These are phyloP conservation scores for Syzygium syzygioides DNA, from an alignment of 441 rosid species.

Conservation along the genomic window DNA sequence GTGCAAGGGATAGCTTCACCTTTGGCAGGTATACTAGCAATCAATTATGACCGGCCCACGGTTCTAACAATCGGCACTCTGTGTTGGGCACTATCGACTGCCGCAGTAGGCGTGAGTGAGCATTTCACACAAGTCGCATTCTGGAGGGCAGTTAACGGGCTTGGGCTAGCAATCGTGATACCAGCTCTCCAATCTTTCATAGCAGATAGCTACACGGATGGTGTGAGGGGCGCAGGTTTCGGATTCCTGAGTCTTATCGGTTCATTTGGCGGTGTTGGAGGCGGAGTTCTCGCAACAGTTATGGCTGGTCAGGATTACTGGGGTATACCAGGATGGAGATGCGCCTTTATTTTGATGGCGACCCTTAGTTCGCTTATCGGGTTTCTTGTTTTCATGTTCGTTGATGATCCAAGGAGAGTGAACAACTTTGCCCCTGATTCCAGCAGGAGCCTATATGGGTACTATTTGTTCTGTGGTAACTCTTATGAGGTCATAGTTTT, in stretches of 20 bases:
- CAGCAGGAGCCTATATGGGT: constrained; percentile 22
- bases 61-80: constrained; percentile 85
- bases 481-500: not conserved
- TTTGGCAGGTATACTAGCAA: constrained; percentile 75
- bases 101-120: constrained; percentile 83
- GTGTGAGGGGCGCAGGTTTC: constrained; percentile 87
- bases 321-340: constrained; percentile 90
- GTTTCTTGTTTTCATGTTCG: constrained; percentile 74
- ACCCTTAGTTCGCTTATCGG: constrained; percentile 68
- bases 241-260: constrained; percentile 82
- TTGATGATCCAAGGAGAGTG: constrained; percentile 65
- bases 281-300: constrained; percentile 86
- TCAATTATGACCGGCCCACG: constrained; percentile 75
- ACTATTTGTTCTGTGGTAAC: not conserved
- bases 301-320: constrained; percentile 83
- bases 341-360: constrained; percentile 91
- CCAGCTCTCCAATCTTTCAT: constrained; percentile 95
- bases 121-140: constrained; percentile 67
- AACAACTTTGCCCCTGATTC: not conserved
- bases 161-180: constrained; percentile 93
- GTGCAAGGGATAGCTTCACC: constrained; percentile 90
- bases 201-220: constrained; percentile 87
- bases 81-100: constrained; percentile 94
- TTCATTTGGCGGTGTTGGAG: constrained; percentile 83
- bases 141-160: constrained; percentile 95